Base-by-base conservation (phyloP, 768 basidiomycete genomes). In the Peribolospora kevripleyi region DNA sequence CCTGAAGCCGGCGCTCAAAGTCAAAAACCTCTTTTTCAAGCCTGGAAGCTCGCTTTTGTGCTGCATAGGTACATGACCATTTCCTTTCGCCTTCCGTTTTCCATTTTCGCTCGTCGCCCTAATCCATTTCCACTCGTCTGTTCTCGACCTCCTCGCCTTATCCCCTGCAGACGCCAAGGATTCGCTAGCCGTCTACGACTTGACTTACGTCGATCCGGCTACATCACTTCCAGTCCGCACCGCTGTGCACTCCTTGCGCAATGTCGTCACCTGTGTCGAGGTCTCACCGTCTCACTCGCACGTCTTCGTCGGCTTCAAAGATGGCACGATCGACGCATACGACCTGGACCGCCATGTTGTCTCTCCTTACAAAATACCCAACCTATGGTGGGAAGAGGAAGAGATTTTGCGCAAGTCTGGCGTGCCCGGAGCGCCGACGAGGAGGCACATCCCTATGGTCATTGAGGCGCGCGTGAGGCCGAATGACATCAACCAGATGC, bases 381-480 rank as follows among this genome's bases (percentile, higher is more conserved):
- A 86, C 62, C 69, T 81, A 61, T 90, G 85, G 87, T 71, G 70
- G 25, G 60, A 76, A 40, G 79, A 83, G 60, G 77, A 82, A 65
- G 74, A 79, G 56, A 74, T 69, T 14, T 74, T 68, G 66, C 70
- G 62, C 71, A 37, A 68, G 68, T 65, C 70, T 67, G 62, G 71
- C 61, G 50, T 67, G 53, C 60, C 57, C 61, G 25, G 62, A 54
- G 47, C 61, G 58, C 52, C 65, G 63, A 46, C 69, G 70, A 53
- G 53, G 43, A 49, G 42, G 6, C 36, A 59, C 37, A 42, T 50
- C 5, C 49, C 59, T 38, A 55, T 60, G 25, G 25, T 25, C 25
- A 25, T 25, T 25, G 25, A 25, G 25, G 25, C 25, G 25, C 25
- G 25, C 25, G 25, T 25, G 25, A 25, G 25, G 25, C 58, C 58